Base-by-base conservation (phyloP, 2,329 filamentous ascomycete genomes). In the Dichotomopilus funicola region DNA sequence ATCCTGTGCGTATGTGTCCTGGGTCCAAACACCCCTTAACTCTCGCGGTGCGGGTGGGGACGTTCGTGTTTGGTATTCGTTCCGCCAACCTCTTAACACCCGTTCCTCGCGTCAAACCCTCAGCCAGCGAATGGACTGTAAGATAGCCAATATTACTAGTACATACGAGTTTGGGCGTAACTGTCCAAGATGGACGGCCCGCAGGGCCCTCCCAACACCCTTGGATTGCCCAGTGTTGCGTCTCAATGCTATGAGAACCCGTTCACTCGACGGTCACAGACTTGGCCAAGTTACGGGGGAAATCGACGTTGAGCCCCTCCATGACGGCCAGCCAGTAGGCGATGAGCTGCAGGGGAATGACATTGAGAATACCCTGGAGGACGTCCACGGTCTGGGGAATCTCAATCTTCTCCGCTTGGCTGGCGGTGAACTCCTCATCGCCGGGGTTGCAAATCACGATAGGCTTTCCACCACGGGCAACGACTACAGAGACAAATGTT, bases 251-350 rank as follows among this genome's bases (percentile, higher is more conserved):
- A 6, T 51, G 38, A 43, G 42, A 43, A 37, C 55, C 35, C 56
- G 53, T 69, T 79, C 92, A 99, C 83, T 99, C 94, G 65, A 99
- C 94, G 62, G 94, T 99, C 62, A 99, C 94, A 61, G 91, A 96
- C 85, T 99, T 99, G 73, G 94, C 94, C 76, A 99, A 77, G 79
- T 99, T 99, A 69, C 94, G 88, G 56, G 94, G 94, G 84, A 97
- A 97, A 72, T 99, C 94, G 58, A 99, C 94, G 71, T 99, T 97
- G 64, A 96, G 79, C 51, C 91, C 92, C 78, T 96, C 94, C 64
- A 88, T 87, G 67, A 99, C 92, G 53, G 94, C 94, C 62, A 99
- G 85, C 92, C 94, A 97, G 82, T 99, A 99, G 58, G 94, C 89
- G 77, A 99, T 96, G 66, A 99, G 81, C 79, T 99, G 94, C 68